Evolutionary conservation across 768 basidiomycete species (phyloP).

Genomic region (Lactarius quietus): DNA sequence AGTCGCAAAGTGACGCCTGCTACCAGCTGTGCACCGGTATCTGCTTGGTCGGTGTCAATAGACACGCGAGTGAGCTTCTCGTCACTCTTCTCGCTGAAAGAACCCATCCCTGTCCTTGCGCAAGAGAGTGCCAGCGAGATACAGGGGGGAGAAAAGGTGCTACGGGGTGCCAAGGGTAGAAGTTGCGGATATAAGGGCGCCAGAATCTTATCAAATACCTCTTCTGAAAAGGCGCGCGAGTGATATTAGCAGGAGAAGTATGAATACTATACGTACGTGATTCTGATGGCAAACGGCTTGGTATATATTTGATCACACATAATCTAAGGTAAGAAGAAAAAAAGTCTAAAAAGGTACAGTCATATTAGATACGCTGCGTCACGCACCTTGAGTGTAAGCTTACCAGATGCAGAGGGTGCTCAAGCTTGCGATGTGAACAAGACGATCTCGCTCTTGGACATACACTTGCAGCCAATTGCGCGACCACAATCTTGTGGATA

Average conservation of each 20-base stretch:
- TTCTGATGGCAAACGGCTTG: neutral
- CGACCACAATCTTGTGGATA: neutral
- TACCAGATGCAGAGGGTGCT: neutral
- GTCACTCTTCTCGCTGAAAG: conserved; percentile 18
- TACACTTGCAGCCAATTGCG: neutral
- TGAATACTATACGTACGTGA: neutral
- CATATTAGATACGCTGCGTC: neutral
- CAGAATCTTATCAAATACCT: neutral
- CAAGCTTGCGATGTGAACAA: neutral
- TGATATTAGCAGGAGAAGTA: neutral
- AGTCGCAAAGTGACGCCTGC: conserved; percentile 43
- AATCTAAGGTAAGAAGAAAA: neutral
- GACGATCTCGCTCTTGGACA: neutral
- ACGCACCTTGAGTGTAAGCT: neutral
- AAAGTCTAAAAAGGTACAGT: neutral
- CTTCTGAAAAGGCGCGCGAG: neutral
- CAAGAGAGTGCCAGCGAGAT: neutral
- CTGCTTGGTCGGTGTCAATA: conserved; percentile 49
- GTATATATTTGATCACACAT: neutral
- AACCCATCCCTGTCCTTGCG: conserved; percentile 5
- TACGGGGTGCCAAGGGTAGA: neutral
- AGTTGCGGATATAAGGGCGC: neutral
- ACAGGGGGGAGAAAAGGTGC: neutral
- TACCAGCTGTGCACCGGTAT: conserved; percentile 58
- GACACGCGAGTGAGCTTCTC: conserved; percentile 29